A percentile compares a stretch with the other conserved stretches of the same genome.
Evolutionary conservation across 2,329 filamentous ascomycete species (phyloP).

Genomic region (Scedosporium boydii): DNA sequence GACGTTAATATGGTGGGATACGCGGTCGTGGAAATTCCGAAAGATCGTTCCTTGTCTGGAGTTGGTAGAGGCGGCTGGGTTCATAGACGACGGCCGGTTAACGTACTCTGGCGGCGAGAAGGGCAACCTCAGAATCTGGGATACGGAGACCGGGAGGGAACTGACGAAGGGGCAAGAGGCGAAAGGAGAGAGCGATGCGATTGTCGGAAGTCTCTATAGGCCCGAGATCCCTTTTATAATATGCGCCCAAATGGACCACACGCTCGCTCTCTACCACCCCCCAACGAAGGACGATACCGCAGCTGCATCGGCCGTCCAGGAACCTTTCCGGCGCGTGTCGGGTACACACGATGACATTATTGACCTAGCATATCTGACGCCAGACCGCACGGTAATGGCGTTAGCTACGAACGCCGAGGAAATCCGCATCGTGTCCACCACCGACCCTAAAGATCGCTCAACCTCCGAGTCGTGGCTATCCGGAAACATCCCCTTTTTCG

Average conservation of each 20-base stretch:
- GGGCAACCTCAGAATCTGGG: conserved; percentile 77
- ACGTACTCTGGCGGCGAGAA: conserved; percentile 81
- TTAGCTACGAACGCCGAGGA: conserved; percentile 94
- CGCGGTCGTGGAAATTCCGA: conserved; percentile 71
- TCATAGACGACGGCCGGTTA: conserved; percentile 59
- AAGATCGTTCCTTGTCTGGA: conserved; percentile 79
- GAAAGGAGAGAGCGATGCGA: conserved; percentile 52
- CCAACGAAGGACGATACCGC: conserved; percentile 27
- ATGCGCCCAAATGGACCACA: conserved; percentile 83
- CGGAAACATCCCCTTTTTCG: conserved; percentile 56
- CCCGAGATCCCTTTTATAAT: conserved; percentile 60
- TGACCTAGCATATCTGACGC: conserved; percentile 78
- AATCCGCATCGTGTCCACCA: conserved; percentile 73
- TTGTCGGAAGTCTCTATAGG: conserved; percentile 63
- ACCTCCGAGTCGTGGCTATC: conserved; percentile 9
- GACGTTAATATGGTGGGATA: conserved; percentile 88
- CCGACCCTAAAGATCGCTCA: conserved; percentile 23
- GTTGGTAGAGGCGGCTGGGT: conserved; percentile 74
- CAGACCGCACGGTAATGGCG: conserved; percentile 72
- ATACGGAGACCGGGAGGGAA: conserved; percentile 66
- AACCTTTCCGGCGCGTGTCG: conserved; percentile 68
- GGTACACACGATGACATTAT: conserved; percentile 98
- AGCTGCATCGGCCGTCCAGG: conserved; percentile 22
- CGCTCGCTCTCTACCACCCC: conserved; percentile 60
- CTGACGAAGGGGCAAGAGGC: conserved; percentile 62